Evolutionary conservation across 2,329 filamentous ascomycete species (phyloP).

Genomic region (Fragosphaeria purpurea): DNA sequence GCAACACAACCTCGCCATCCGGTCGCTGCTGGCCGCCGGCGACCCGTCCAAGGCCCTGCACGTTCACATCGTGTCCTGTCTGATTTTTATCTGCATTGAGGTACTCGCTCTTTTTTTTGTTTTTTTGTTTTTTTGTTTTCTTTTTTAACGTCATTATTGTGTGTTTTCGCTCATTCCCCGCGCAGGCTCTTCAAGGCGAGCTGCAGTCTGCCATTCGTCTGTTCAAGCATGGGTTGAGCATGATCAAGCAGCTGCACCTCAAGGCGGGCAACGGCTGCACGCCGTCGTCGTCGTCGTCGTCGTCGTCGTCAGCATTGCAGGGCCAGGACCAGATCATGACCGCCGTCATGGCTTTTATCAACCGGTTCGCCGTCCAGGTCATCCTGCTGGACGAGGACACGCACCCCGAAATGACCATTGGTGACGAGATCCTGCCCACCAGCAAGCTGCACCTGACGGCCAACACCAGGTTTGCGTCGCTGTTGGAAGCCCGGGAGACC

Average conservation of each 20-base stretch:
- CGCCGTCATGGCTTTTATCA: constrained; percentile 6
- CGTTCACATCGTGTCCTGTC: constrained; percentile 9
- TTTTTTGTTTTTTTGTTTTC: no score
- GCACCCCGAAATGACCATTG: background rate
- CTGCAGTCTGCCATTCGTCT: constrained; percentile 8
- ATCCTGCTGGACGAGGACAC: constrained; percentile 6
- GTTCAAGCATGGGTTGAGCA: constrained; percentile 7
- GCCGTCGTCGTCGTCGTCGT: background rate
- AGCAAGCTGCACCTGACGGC: background rate
- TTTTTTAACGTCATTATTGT: no score
- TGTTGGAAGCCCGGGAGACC: constrained; percentile 3
- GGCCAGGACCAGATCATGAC: constrained; percentile 1
- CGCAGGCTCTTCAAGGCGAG: constrained; percentile 7
- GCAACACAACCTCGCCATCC: constrained; percentile 8
- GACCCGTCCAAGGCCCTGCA: background rate
- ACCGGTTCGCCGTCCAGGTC: constrained; percentile 9
- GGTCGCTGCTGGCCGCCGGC: background rate
- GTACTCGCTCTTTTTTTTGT: background rate
- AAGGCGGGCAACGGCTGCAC: background rate
- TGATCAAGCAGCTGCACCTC: constrained; percentile 2
- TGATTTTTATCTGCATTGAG: constrained; percentile 11
- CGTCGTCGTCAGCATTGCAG: background rate
- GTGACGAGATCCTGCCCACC: background rate
- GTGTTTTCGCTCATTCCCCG: no score
- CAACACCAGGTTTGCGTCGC: background rate